Conservation (phyloP, 2,329 filamentous ascomycete species). For the Ceratocystis cacaofunesta region DNA sequence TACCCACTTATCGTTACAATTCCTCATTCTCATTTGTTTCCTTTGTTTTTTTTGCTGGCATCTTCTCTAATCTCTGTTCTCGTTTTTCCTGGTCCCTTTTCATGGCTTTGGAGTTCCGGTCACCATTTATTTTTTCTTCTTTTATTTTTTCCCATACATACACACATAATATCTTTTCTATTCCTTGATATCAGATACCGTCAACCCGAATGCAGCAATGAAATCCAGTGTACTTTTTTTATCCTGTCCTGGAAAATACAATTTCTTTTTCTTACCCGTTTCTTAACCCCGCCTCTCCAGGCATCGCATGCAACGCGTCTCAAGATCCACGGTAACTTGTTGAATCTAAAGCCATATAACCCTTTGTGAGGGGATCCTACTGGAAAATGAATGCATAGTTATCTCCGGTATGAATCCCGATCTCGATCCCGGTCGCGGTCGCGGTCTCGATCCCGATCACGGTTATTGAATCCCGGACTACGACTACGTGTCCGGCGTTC, state of each 20-base stretch:
- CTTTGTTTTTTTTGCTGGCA: background rate
- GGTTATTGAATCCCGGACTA: too few species aligned
- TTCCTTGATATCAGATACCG: background rate
- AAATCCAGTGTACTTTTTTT: background rate
- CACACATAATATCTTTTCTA: background rate
- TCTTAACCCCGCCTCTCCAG: background rate
- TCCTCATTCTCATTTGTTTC: background rate
- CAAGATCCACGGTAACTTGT: background rate
- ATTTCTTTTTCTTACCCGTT: background rate
- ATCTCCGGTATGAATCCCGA: slow-evolving; percentile 25
- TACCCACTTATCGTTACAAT: background rate
- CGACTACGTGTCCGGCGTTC: too few species aligned
- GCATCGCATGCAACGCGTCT: too few species aligned
- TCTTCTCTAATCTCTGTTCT: background rate
- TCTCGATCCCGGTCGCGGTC: slow-evolving; percentile 24
- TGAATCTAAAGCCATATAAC: background rate
- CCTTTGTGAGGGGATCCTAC: background rate
- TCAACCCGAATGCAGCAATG: background rate
- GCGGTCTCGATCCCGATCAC: slow-evolving; percentile 23
- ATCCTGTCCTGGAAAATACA: background rate
- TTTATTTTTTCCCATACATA: background rate
- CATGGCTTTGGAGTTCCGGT: slow-evolving; percentile 3
- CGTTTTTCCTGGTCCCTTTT: background rate
- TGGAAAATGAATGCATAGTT: background rate
- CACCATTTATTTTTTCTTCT: background rate